Evolutionary conservation across 73 alveolate species (phyloP).

Genomic region (Stentor roeselii): DNA sequence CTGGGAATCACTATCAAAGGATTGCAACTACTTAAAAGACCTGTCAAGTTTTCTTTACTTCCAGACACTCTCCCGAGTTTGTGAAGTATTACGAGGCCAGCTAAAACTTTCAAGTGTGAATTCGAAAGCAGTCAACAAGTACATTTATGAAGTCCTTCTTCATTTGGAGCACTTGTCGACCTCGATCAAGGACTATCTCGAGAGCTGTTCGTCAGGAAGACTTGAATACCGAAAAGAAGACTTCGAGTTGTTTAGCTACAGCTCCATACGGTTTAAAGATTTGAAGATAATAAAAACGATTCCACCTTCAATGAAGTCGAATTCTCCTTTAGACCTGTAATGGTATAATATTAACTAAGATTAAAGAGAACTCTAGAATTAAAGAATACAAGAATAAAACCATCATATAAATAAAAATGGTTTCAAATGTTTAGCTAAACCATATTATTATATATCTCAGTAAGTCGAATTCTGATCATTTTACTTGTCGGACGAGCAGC

Average conservation of each 20-base stretch:
- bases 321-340: neutral
- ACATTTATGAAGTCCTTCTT: neutral
- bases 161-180: neutral
- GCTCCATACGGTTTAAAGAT: neutral
- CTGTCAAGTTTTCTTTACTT: no score
- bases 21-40: neutral
- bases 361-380: no score
- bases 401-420: no score
- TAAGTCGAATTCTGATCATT: neutral
- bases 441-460: neutral
- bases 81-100: neutral
- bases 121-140: neutral
- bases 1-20: neutral
- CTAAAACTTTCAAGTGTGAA: neutral
- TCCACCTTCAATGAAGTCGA: constrained; percentile 1
- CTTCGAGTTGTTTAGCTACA: neutral
- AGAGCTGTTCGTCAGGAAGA: neutral
- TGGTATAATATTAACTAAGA: no score
- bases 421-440: neutral
- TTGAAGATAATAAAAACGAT: neutral
- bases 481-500: neutral
- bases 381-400: no score
- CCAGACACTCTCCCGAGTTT: no score
- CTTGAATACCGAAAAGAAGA: neutral
- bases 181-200: neutral